These are phyloP conservation scores for Ochetophila trinervis DNA, from an alignment of 306 rosid species.

Conservation along the genomic window DNA sequence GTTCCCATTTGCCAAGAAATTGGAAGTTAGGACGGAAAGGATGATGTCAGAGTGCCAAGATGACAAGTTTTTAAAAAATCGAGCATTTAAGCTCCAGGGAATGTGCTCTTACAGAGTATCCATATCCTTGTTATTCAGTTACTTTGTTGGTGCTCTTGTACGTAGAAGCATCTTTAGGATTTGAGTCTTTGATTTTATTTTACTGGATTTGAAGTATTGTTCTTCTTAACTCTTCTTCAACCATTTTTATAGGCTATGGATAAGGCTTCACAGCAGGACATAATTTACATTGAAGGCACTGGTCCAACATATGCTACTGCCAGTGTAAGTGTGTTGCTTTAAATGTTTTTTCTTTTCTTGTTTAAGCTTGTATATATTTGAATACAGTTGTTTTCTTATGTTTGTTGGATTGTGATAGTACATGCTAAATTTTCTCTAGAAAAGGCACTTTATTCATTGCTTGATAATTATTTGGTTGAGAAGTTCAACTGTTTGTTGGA, in stretches of 20 bases:
- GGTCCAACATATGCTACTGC: constrained; percentile 97
- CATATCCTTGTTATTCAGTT: too few species aligned
- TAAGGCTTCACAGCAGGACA: constrained; percentile 67
- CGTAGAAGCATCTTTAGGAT: too few species aligned
- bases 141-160: too few species aligned
- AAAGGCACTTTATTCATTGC: too few species aligned
- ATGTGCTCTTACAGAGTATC: too few species aligned
- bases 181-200: too few species aligned
- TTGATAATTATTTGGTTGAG: background rate
- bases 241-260: constrained; percentile 61
- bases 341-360: constrained; percentile 20
- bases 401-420: background rate
- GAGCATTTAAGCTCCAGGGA: too few species aligned
- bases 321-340: constrained; percentile 44
- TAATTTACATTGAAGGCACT: constrained; percentile 68
- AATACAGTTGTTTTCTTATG: background rate
- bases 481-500: background rate
- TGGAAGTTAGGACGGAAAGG: too few species aligned
- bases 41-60: too few species aligned
- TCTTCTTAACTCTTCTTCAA: constrained; percentile 13
- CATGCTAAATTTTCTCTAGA: background rate
- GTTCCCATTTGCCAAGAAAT: too few species aligned
- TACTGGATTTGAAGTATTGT: background rate
- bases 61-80: too few species aligned
- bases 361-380: constrained; percentile 5